Base-by-base conservation (phyloP, 2,329 filamentous ascomycete species). In the Exophiala sp. region DNA sequence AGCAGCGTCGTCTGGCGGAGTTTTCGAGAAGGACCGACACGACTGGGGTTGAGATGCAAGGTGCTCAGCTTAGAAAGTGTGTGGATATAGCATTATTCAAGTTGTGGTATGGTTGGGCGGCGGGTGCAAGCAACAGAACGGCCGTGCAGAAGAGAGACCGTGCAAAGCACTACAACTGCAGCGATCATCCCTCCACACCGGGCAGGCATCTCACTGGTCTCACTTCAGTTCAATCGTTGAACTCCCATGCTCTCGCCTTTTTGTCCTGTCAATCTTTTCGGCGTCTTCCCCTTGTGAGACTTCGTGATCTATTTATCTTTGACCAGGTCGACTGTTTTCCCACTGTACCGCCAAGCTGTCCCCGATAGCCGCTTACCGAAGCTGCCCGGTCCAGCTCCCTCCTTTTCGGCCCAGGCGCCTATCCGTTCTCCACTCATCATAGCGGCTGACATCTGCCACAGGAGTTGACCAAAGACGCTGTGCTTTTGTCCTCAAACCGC, bases 371-470 rank as follows among this genome's bases (percentile, higher is more conserved):
- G 40, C 40, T 14, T 43, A 10, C 7, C 38, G 40, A 32, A n/a
- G 23, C 24, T 19, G 21, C 2, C 38, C 23, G 19, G 13, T 43
- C 40, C 14, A 30, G 14, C 14, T 30, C 23, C 16, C 19, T 9
- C 10, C 40, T 30, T 24, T 46, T 16, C 41, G 23, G 19, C 16
- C 23, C 37, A 5, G 6, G 34, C 46, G 38, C 42, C 32, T 44
- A 48, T 39, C 38, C 23, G 9, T 41, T 41, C 40, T 29, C 40
- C 40, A 43, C 40, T 24, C n/a, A 16, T 30, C 40, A 30, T 47
- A 30, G 30, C 30, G 22, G 27, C 37, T 46, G 41, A 49, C 50
- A 48, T 32, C 46, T 49, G 35, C 46, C 37, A 53, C 46, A 21
- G 30, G 46, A 30, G 21, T 39, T 21, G 37, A 42, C 39, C 44